Evolutionary conservation across 306 rosid genomes (phyloP).

Genomic region (Malus fusca): DNA sequence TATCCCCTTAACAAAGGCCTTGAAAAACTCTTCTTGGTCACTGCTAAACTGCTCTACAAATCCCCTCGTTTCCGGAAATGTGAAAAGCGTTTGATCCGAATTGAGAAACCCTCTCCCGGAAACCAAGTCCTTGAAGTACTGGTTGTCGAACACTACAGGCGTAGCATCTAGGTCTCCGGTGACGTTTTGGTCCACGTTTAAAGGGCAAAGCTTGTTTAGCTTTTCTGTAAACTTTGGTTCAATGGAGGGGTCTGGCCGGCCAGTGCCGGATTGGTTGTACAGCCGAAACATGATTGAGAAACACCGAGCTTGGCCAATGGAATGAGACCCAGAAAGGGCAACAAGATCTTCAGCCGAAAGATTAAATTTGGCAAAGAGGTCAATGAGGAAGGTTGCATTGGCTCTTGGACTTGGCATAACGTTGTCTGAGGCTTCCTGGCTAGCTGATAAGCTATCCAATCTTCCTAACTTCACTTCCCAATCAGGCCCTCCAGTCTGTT

Average conservation of each 20-base stretch:
- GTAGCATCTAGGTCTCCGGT: conserved; percentile 76
- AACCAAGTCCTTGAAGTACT: conserved; percentile 81
- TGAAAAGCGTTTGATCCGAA: conserved; percentile 80
- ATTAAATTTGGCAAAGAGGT: conserved; percentile 41
- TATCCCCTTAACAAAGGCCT: conserved; percentile 68
- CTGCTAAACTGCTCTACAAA: conserved; percentile 43
- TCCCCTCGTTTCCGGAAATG: conserved; percentile 31
- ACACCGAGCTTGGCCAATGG: conserved; percentile 80
- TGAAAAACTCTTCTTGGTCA: conserved; percentile 43
- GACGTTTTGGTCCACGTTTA: conserved; percentile 57
- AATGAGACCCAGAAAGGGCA: conserved; percentile 88
- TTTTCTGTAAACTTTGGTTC: conserved; percentile 40
- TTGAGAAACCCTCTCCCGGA: conserved; percentile 73
- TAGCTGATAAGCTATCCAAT: conserved; percentile 69
- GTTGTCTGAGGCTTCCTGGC: conserved; percentile 55
- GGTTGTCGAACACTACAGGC: conserved; percentile 65
- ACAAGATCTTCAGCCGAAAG: conserved; percentile 61
- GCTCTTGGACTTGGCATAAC: conserved; percentile 95
- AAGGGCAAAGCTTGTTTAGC: conserved; percentile 55
- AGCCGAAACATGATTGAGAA: conserved; percentile 89
- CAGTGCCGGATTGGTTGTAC: conserved; percentile 75
- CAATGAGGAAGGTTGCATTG: conserved; percentile 59
- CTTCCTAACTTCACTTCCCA: conserved; percentile 84
- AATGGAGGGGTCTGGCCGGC: conserved; percentile 65
- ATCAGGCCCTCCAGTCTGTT: conserved; percentile 83